Evolutionary conservation across 306 rosid species (phyloP), one percentile per base, ranked within the genome.

Genomic region (Lotus japonicus): DNA sequence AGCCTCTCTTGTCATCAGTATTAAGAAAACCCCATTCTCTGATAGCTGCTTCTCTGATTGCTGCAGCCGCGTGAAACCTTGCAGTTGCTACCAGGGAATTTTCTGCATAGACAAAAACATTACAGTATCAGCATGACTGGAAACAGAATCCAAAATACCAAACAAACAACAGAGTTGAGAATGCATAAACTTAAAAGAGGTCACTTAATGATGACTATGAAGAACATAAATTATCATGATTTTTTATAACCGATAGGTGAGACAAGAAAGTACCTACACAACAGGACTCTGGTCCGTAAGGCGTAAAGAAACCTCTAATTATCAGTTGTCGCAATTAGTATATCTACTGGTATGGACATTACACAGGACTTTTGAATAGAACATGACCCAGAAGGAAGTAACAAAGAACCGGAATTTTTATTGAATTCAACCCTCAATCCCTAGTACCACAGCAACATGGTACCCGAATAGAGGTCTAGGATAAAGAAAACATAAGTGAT

Each of bases 1-100:
- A 82, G 81, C 66, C 80, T 83, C 80, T 88, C 79, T 85, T 92
- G 66, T 79, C 86, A 79, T 92, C 90, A 65, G 85, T 62, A 41
- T 77, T 73, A 74, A 92, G 92, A 51, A 80, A 82, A 83, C 83
- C 76, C 97, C 98, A 92, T 84, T 92, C 98, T 77, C 98, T 86
- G 51, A 92, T 77, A 64, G 98, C 98, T 60, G 98, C 98, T 80
- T 84, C 89, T 79, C 84, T 80, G 59, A 92, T 86, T 58, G 98
- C 97, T 28, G 84, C 90, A 44, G 98, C 97, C 7, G 97, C 98
- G 79, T 90, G 96, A 83, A 92, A 92, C 73, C 97, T 90, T 21
- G 98, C 98, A 75, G 80, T 66, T 57, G 97, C 81, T 71, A 90
- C 74, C 77, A 33, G 79, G 63, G 98, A 92, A 71, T 89, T 92